Base-by-base conservation (phyloP, 495 filamentous ascomycete genomes). In the Aspergillus ellipticus region DNA sequence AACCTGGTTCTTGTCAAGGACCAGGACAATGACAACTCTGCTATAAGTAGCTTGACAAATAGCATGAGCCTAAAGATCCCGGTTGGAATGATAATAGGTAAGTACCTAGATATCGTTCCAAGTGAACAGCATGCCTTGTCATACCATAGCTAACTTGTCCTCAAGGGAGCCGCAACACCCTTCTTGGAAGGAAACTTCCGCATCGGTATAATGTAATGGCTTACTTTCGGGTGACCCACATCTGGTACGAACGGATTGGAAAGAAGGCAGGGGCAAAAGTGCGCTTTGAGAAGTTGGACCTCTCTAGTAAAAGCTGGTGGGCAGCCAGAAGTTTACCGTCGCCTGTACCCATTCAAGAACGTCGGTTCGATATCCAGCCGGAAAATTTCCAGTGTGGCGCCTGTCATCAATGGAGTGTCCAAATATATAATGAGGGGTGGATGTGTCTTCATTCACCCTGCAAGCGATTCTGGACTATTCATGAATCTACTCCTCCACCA, bases 201-300 rank as follows among this genome's bases (percentile, higher is more conserved):
- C 77, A 89, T 62, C 74, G 78, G 0, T 95, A 87, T 59, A 84
- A 82, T 48, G 84, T 94, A 0, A 77, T 93, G 43, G 89, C 70
- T n/a, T 86, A 76, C 62, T 95, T 92, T 63, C 82, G 85, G 26
- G 70, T 90, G 16, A 89, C 86, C 0, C 71, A 88, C 31, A 70
- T 91, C 1, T 96, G 91, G 91, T 72, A 64, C 15, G 90, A 96
- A 60, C 79, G 74, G 45, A 61, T 67, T 4, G 63, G 73, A 0
- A 54, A 67, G 0, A 72, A 78, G 16, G 76, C 64, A 0, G 66
- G 78, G 0, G 77, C 79, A 56, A 85, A 79, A 58, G 76, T 87
- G 15, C 81, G 90, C 5, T 79, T 92, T 21, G 84, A 96, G 67
- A 92, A 92, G 59, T 65, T 90, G 2, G 66, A 89, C 17, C 66